A percentile compares a stretch with the other conserved stretches of the same genome.
Evolutionary conservation across 371 early-diverging fungal genomes (phyloP).

Genomic region (Mucor indicus): DNA sequence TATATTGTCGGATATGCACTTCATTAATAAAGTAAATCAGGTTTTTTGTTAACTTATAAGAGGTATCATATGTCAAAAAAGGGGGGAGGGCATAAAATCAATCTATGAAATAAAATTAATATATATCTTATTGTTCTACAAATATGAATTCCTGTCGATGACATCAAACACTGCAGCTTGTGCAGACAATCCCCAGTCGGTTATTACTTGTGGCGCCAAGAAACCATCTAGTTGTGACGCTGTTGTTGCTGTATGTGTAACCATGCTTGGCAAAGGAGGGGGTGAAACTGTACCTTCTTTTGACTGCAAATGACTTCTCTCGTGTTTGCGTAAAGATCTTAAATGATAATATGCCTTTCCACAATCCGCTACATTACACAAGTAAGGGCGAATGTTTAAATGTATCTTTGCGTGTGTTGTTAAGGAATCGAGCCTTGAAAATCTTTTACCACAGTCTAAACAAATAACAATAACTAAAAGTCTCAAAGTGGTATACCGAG

Average conservation of each 20-base stretch:
- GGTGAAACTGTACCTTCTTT: background rate
- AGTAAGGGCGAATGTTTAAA: constrained; percentile 62
- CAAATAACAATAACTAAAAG: background rate
- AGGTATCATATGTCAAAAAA: no score
- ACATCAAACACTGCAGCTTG: constrained; percentile 21
- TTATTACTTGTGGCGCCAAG: constrained; percentile 5
- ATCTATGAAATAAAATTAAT: no score
- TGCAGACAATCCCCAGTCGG: constrained; percentile 17
- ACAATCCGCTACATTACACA: constrained; percentile 54
- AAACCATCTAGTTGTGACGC: constrained; percentile 9
- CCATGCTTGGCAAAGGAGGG: constrained; percentile 8
- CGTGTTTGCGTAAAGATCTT: constrained; percentile 69
- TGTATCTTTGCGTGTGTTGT: constrained; percentile 83
- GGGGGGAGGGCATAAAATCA: no score
- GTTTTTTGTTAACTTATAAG: no score
- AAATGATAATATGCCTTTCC: constrained; percentile 70
- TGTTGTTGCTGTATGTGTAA: constrained; percentile 7
- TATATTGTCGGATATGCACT: no score
- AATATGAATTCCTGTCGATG: no score
- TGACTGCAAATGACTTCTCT: constrained; percentile 38
- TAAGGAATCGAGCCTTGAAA: constrained; percentile 80
- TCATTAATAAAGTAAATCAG: no score
- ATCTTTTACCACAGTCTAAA: constrained; percentile 72
- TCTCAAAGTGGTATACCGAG: no score
- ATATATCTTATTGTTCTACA: no score